Evolutionary conservation across 2,329 filamentous ascomycete species (phyloP).

Genomic region (Talaromyces sp.): DNA sequence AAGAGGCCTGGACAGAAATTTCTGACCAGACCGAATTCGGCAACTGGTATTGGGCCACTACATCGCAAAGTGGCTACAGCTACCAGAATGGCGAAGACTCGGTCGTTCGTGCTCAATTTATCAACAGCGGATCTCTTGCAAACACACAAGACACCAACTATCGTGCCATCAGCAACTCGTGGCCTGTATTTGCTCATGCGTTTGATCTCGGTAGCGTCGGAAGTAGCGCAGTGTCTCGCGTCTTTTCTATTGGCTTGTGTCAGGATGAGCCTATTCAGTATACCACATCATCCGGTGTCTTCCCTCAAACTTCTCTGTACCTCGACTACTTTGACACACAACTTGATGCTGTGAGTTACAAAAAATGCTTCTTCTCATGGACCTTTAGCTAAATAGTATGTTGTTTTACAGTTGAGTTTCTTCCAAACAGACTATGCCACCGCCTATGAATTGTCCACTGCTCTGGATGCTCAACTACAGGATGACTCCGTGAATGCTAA

Average conservation of each 20-base stretch:
- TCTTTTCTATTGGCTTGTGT: slow-evolving; percentile 51
- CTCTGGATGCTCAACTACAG: slow-evolving; percentile 43
- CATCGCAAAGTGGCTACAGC: slow-evolving; percentile 38
- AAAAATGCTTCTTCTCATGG: background rate
- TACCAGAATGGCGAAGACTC: slow-evolving; percentile 48
- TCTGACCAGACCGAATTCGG: slow-evolving; percentile 52
- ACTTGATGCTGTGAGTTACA: slow-evolving; percentile 30
- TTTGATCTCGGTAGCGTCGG: slow-evolving; percentile 48
- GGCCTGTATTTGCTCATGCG: slow-evolving; percentile 54
- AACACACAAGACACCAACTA: slow-evolving; percentile 48
- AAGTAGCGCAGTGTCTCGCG: slow-evolving; percentile 16
- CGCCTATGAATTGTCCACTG: slow-evolving; percentile 31
- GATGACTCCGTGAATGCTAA: slow-evolving; percentile 44
- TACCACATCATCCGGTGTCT: slow-evolving; percentile 38
- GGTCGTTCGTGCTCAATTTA: slow-evolving; percentile 48
- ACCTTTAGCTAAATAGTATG: no score
- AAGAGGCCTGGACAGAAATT: slow-evolving; percentile 46
- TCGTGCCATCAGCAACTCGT: slow-evolving; percentile 47
- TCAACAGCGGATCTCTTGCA: slow-evolving; percentile 41
- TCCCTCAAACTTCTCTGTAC: slow-evolving; percentile 47
- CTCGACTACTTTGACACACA: slow-evolving; percentile 47
- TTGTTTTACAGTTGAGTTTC: slow-evolving; percentile 28
- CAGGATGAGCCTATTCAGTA: slow-evolving; percentile 52
- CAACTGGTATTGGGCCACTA: slow-evolving; percentile 53
- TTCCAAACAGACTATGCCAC: slow-evolving; percentile 49